phyloP scores from a whole-genome alignment of 2,329 filamentous ascomycete genomes.

The Cercospora sojina region DNA sequence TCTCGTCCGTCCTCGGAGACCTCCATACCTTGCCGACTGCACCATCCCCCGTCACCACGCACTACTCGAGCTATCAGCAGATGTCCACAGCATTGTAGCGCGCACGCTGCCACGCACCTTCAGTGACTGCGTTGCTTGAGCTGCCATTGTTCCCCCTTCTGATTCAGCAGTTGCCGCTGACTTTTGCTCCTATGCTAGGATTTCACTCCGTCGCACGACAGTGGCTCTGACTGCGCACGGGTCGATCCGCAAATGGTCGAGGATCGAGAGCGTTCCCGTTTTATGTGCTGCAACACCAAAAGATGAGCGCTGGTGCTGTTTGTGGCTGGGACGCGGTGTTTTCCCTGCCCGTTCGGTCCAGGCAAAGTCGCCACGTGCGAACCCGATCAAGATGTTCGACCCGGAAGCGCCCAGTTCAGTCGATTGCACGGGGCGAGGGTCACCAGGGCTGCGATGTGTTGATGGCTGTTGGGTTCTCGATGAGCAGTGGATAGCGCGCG shows the following conservation, averaged over 20 bases:
- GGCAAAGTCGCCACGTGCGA: background rate
- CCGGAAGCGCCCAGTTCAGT: background rate
- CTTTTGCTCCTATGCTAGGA: slow-evolving; percentile 4
- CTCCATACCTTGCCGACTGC: slow-evolving; percentile 89
- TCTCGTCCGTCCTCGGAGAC: background rate
- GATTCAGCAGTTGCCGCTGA: background rate
- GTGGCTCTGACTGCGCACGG: slow-evolving; percentile 3
- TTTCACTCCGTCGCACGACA: slow-evolving; percentile 11
- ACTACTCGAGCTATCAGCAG: slow-evolving; percentile 43
- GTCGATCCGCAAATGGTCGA: background rate
- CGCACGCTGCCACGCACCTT: slow-evolving; percentile 61
- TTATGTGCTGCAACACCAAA: background rate
- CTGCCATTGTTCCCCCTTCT: slow-evolving; percentile 12
- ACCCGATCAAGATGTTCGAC: background rate
- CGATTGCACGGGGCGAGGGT: background rate
- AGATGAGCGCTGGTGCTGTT: background rate
- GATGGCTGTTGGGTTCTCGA: background rate
- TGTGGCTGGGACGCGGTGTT: slow-evolving; percentile 1
- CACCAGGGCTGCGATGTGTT: background rate
- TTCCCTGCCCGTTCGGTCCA: background rate
- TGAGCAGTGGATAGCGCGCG: background rate
- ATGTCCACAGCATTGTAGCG: background rate
- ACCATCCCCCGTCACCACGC: slow-evolving; percentile 98
- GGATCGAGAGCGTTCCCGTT: background rate
- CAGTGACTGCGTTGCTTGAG: slow-evolving; percentile 76